These are phyloP conservation scores for Penicillium dipodomyicola DNA, from an alignment of 495 filamentous ascomycete genomes.

Conservation along the genomic window DNA sequence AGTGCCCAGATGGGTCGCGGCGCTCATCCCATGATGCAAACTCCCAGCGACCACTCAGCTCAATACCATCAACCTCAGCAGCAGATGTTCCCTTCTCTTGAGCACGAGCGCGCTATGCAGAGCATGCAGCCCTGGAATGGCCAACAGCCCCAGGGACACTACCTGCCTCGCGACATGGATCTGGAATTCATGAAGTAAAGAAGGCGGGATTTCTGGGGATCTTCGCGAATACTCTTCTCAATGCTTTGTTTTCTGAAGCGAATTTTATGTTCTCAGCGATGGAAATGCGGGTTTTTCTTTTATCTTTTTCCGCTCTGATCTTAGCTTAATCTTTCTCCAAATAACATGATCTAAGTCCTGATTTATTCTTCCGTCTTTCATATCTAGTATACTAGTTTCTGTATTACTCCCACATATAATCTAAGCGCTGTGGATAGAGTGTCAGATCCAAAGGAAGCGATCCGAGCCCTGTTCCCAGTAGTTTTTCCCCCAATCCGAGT, in stretches of 20 bases:
- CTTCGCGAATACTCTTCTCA: neutral
- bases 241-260: conserved; percentile 5
- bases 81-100: conserved; percentile 27
- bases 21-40: conserved; percentile 8
- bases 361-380: neutral
- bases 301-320: neutral
- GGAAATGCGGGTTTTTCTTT: neutral
- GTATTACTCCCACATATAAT: no score
- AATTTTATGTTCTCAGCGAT: conserved; percentile 7
- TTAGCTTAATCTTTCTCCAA: conserved; percentile 1
- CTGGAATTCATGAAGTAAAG: conserved; percentile 22
- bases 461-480: no score
- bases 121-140: conserved; percentile 20
- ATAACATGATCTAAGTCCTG: neutral
- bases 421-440: no score
- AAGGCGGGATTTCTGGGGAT: neutral
- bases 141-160: conserved; percentile 14
- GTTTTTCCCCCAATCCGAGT: no score
- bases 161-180: conserved; percentile 17
- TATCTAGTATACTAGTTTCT: neutral
- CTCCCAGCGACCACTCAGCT: neutral
- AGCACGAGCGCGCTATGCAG: conserved; percentile 16
- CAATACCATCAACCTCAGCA: conserved; percentile 11
- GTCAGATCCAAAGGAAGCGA: no score
- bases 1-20: conserved; percentile 1